Evolutionary conservation across 2,329 filamentous ascomycete species (phyloP).

Genomic region (Dactylellina sp.): DNA sequence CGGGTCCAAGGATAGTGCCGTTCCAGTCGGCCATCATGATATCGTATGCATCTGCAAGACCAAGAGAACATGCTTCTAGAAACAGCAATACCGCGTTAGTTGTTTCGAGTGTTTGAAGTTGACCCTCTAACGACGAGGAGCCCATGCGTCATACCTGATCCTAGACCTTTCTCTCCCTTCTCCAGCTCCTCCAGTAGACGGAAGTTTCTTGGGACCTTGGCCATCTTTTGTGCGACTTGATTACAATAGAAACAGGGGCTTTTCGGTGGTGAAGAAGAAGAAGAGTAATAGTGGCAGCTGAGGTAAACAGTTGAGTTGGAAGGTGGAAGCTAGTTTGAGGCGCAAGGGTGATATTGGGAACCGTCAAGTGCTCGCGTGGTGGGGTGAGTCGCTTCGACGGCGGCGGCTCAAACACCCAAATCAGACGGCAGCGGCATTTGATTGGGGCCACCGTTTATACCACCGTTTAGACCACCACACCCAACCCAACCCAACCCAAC

Average conservation of each 20-base stretch:
- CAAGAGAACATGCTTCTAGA: slow-evolving; percentile 94
- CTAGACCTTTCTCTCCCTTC: slow-evolving; percentile 97
- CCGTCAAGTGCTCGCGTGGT: slow-evolving; percentile 29
- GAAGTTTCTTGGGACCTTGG: slow-evolving; percentile 94
- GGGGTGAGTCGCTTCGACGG: background rate
- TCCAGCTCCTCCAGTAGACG: slow-evolving; percentile 96
- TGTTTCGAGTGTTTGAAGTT: background rate
- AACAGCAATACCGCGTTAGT: slow-evolving; percentile 50
- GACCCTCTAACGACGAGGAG: slow-evolving; percentile 59
- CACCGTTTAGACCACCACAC: too few species aligned
- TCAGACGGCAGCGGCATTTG: background rate
- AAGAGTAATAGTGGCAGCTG: background rate
- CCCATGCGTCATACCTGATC: slow-evolving; percentile 78
- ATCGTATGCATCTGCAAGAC: slow-evolving; percentile 92
- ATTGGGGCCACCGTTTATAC: slow-evolving; percentile 51
- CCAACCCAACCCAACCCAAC: too few species aligned
- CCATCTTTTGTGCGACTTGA: slow-evolving; percentile 61
- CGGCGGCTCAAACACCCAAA: slow-evolving; percentile 52
- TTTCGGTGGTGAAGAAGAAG: background rate
- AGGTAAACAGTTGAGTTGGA: background rate
- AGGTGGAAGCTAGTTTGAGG: background rate
- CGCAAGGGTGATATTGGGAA: background rate
- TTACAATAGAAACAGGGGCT: background rate
- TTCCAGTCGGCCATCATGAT: slow-evolving; percentile 99
- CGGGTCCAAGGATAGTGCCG: slow-evolving; percentile 94